Percentiles rank a stretch among this genome's conserved stretches.
phyloP scores from a whole-genome alignment of 176 grass and related monocot genomes.

The Olyra latifolia region DNA sequence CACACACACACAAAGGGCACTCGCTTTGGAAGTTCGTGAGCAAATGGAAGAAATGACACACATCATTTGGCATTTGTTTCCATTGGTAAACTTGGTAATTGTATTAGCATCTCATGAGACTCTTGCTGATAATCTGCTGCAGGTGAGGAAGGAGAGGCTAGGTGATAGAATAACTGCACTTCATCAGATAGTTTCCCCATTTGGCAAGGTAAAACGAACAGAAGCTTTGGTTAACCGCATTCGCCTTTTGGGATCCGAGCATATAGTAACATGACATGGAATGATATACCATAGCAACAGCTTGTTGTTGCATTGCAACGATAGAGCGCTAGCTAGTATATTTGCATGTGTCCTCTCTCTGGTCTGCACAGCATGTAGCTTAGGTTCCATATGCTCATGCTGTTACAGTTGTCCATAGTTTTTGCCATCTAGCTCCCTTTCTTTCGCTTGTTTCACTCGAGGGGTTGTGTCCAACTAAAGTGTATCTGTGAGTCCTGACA shows the following conservation, averaged over 20 bases:
- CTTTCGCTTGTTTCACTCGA: conserved; percentile 44
- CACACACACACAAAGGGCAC: background rate
- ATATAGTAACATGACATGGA: background rate
- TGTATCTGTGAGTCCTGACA: conserved; percentile 59
- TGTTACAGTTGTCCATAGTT: conserved; percentile 43
- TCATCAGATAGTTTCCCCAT: conserved; percentile 92
- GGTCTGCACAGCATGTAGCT: background rate
- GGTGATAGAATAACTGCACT: conserved; percentile 91
- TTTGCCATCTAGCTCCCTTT: conserved; percentile 31
- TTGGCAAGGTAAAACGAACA: conserved; percentile 65
- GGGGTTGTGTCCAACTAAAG: conserved; percentile 66
- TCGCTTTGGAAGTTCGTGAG: conserved; percentile 28
- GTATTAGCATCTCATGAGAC: background rate
- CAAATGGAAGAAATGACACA: background rate
- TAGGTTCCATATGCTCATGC: background rate
- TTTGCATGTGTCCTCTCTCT: conserved; percentile 10
- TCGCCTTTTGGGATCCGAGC: background rate
- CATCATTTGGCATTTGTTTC: background rate
- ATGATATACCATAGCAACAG: background rate
- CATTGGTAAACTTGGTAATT: background rate
- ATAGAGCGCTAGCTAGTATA: background rate
- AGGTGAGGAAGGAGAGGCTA: conserved; percentile 93
- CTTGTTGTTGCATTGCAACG: background rate
- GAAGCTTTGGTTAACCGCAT: background rate
- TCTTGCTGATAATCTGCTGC: conserved; percentile 8